Evolutionary conservation across 176 grass and related monocot species (phyloP).

Genomic region (Ensete ventricosum): DNA sequence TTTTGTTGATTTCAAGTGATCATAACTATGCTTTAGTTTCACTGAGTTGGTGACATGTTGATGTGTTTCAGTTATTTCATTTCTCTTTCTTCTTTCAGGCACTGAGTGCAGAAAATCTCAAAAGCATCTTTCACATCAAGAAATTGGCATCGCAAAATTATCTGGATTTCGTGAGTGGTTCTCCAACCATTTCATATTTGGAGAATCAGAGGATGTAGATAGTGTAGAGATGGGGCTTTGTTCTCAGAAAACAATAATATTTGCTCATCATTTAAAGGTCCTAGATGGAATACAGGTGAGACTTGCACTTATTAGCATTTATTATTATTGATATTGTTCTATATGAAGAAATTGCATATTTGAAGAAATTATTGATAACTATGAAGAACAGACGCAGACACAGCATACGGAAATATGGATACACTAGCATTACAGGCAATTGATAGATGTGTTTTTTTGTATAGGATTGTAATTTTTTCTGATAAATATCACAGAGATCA

Average conservation of each 20-base stretch:
- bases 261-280: constrained; percentile 95
- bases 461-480: no score
- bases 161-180: constrained; percentile 89
- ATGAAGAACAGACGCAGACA: not conserved
- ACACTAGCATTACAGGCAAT: not conserved
- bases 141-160: constrained; percentile 89
- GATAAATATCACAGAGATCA: no score
- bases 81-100: constrained; percentile 23
- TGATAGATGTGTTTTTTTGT: no score
- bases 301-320: constrained; percentile 8
- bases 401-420: not conserved
- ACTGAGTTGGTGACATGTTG: not conserved
- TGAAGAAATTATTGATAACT: not conserved
- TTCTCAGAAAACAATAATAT: constrained; percentile 89
- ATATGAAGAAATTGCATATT: not conserved
- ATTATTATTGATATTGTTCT: not conserved
- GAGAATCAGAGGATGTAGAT: constrained; percentile 31
- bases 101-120: constrained; percentile 51
- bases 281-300: constrained; percentile 94
- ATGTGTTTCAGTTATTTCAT: not conserved
- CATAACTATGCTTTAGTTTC: not conserved
- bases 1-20: not conserved
- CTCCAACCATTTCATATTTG: constrained; percentile 55
- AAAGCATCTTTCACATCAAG: constrained; percentile 53
- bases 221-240: constrained; percentile 35